These are phyloP conservation scores for Amaranthus tricolor DNA, from an alignment of 179 eudicot genomes.

Conservation along the genomic window DNA sequence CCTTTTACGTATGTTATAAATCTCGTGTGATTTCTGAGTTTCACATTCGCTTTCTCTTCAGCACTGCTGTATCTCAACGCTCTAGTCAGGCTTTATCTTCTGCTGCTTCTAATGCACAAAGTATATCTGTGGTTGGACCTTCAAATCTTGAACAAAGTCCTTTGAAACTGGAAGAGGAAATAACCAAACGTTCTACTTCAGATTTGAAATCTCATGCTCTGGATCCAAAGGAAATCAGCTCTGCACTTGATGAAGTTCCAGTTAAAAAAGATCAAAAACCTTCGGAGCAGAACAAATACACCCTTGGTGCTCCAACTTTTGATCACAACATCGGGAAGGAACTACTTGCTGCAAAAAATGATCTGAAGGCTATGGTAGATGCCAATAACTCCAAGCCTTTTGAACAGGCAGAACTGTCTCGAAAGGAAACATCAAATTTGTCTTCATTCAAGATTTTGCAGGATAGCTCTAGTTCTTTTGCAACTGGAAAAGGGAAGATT, in stretches of 20 bases:
- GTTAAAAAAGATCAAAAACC: slow-evolving; percentile 23
- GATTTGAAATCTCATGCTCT: slow-evolving; percentile 30
- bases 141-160: slow-evolving; percentile 26
- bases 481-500: slow-evolving; percentile 24
- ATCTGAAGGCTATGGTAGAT: slow-evolving; percentile 24
- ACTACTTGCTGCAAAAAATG: slow-evolving; percentile 19
- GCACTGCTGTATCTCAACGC: slow-evolving; percentile 39
- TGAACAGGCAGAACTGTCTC: slow-evolving; percentile 22
- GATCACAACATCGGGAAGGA: slow-evolving; percentile 25
- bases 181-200: slow-evolving; percentile 22
- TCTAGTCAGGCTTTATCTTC: slow-evolving; percentile 30
- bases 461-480: slow-evolving; percentile 17
- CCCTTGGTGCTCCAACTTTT: slow-evolving; percentile 8
- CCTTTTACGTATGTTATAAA: neutral
- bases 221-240: slow-evolving; percentile 28
- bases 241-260: slow-evolving; percentile 31
- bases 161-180: slow-evolving; percentile 30
- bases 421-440: slow-evolving; percentile 23
- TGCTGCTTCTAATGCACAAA: slow-evolving; percentile 46
- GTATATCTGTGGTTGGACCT: slow-evolving; percentile 22
- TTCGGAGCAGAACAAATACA: slow-evolving; percentile 16
- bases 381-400: slow-evolving; percentile 21
- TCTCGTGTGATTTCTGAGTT: neutral
- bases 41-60: slow-evolving; percentile 18
- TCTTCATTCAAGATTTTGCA: slow-evolving; percentile 26